Conservation (phyloP, 371 early-diverging fungal species). For the Circinella minor region DNA sequence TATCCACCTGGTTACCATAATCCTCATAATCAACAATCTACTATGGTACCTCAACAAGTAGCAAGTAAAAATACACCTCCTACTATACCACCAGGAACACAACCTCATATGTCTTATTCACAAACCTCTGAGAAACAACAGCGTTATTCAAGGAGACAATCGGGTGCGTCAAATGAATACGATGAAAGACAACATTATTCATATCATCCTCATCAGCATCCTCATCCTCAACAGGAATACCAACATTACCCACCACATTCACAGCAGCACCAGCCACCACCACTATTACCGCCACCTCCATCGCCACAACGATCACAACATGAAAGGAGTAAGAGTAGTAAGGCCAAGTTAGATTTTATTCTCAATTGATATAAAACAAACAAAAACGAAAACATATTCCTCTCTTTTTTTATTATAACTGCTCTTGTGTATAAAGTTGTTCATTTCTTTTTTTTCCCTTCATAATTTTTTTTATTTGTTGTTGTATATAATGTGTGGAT, state of each 20-base stretch:
- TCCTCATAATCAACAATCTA: neutral
- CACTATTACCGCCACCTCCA: too few species aligned
- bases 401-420: neutral
- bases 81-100: neutral
- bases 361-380: conserved; percentile 24
- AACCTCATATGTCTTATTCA: neutral
- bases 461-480: neutral
- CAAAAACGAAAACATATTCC: neutral
- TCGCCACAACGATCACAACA: neutral
- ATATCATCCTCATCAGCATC: conserved; percentile 5
- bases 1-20: neutral
- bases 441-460: neutral
- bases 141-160: conserved; percentile 1
- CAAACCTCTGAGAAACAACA: neutral
- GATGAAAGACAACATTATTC: neutral
- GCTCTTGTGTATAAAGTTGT: conserved; percentile 2
- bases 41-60: neutral
- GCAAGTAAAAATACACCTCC: neutral
- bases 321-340: conserved; percentile 21
- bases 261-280: too few species aligned
- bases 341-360: conserved; percentile 38
- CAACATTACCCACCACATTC: neutral
- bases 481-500: too few species aligned
- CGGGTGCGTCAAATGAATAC: neutral
- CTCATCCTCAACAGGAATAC: neutral